Evolutionary conservation across 176 grass and related monocot species (phyloP), one percentile per base, ranked within the genome.

Genomic region (Zea luxurians): DNA sequence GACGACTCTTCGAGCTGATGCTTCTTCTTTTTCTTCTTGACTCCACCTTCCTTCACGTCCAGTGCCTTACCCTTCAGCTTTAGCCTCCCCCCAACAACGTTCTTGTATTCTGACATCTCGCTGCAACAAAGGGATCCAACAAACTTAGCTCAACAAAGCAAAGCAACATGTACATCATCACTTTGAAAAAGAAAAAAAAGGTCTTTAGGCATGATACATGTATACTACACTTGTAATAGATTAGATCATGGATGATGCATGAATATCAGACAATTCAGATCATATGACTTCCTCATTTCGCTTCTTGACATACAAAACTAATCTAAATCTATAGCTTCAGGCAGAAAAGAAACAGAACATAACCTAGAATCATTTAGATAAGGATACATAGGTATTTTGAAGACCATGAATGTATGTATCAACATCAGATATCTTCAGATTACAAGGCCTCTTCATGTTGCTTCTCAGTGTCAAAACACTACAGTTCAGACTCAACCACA

Each of bases 51-150:
- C 82, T 97, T 93, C 10, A 97, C 94, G 82, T 97, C 91, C 48
- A 97, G 68, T 47, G 89, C 82, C 70, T 97, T 97, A 46, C 94
- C 94, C 64, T 97, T 93, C 80, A 97, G 77, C 87, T 86, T 97
- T 57, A 97, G 87, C 86, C 46, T 90, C 7, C 94, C 94, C 9
- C 77, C 89, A 27, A 93, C 91, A 44, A 93, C 85, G 54, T 93
- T 97, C 75, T 97, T 61, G 72, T 93, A 97, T 38, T 86, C 87
- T 43, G 91, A 93, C 94, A 97, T 97, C 73, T 75, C 55, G 47
- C 86, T 89, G 76, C 70, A 44, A 69, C 13, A 85, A 9, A 68
- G 38, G 71, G 7, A 77, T 1, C 12, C 5, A 10, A 78, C 62
- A 79, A 37, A 78, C 74, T 77, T 7, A 75, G 7, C 70, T 21